Conservation (phyloP, 495 filamentous ascomycete species). For the Aspergillus sclerotiicarbonarius region DNA sequence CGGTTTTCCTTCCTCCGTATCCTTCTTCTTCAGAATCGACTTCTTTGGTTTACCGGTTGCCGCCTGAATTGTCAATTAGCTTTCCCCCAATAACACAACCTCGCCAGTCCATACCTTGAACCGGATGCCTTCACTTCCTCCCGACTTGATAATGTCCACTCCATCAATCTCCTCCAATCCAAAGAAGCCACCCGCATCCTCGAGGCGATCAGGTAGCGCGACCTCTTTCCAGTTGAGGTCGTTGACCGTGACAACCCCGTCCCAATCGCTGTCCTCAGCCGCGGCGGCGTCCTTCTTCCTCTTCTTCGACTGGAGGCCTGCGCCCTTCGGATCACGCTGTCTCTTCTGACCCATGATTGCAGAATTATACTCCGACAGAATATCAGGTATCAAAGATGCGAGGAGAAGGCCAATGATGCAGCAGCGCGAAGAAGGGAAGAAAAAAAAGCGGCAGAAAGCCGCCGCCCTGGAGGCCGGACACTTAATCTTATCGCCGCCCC, state of each 20-base stretch:
- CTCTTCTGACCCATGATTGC: slow-evolving; percentile 44
- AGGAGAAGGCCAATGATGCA: not conserved
- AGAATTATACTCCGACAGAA: not conserved
- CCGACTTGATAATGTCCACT: slow-evolving; percentile 67
- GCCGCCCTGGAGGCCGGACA: slow-evolving; percentile 23
- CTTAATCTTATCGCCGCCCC: slow-evolving; percentile 40
- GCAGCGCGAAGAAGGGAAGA: slow-evolving; percentile 9
- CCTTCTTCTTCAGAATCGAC: slow-evolving; percentile 31
- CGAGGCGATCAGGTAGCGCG: slow-evolving; percentile 76
- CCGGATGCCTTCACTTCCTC: slow-evolving; percentile 33
- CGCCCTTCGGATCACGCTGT: slow-evolving; percentile 44
- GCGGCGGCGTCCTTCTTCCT: slow-evolving; percentile 45
- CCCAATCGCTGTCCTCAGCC: slow-evolving; percentile 20
- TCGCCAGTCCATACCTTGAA: slow-evolving; percentile 43
- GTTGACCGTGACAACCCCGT: slow-evolving; percentile 49
- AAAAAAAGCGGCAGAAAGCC: slow-evolving; percentile 43
- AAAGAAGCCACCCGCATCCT: slow-evolving; percentile 92
- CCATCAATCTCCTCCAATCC: slow-evolving; percentile 91
- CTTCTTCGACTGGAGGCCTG: slow-evolving; percentile 42
- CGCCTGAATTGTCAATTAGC: slow-evolving; percentile 25
- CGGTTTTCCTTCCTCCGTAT: slow-evolving; percentile 15
- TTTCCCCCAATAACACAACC: not conserved
- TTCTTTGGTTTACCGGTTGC: slow-evolving; percentile 38
- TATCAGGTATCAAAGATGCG: not conserved
- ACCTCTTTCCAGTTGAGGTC: slow-evolving; percentile 81